Evolutionary conservation across 139 green algal species (phyloP).

Genomic region (Deuterostichococcus epilithicus): DNA sequence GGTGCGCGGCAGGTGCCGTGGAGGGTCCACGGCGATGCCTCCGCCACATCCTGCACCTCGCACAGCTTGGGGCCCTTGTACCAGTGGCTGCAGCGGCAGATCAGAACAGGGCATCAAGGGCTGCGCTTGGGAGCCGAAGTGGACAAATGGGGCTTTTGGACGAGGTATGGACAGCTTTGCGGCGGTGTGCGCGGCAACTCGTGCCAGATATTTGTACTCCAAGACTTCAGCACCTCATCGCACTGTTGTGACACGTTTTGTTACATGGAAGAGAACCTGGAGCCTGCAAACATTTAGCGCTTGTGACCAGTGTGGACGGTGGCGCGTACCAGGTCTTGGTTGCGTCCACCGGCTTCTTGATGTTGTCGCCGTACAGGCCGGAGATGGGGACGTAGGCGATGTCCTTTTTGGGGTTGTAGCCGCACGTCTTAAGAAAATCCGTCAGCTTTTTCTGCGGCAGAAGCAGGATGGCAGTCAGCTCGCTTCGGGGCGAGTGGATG

Average conservation of each 20-base stretch:
- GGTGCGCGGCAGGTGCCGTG: slow-evolving; percentile 69
- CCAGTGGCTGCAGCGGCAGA: slow-evolving; percentile 25
- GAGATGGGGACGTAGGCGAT: slow-evolving; percentile 91
- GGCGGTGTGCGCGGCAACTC: too few relatives aligned
- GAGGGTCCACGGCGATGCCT: slow-evolving; percentile 56
- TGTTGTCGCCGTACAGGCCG: slow-evolving; percentile 88
- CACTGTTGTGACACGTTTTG: too few relatives aligned
- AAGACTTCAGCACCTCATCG: too few relatives aligned
- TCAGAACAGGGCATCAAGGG: too few relatives aligned
- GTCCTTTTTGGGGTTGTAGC: slow-evolving; percentile 91
- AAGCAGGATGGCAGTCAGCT: background rate
- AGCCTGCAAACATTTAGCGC: too few relatives aligned
- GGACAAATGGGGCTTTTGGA: too few relatives aligned
- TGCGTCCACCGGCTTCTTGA: slow-evolving; percentile 53
- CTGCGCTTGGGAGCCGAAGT: too few relatives aligned
- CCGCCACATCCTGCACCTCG: slow-evolving; percentile 80
- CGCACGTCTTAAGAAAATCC: slow-evolving; percentile 81
- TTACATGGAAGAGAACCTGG: too few relatives aligned
- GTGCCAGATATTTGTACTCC: too few relatives aligned
- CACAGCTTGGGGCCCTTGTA: slow-evolving; percentile 89
- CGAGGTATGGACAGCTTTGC: too few relatives aligned
- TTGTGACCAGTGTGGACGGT: too few relatives aligned
- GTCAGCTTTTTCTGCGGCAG: slow-evolving; percentile 86
- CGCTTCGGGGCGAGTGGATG: too few relatives aligned
- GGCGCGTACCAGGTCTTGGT: slow-evolving; percentile 11